These are phyloP conservation scores for Centrapalus pauciflorus DNA, from an alignment of 129 eudicot genomes.

Conservation along the genomic window DNA sequence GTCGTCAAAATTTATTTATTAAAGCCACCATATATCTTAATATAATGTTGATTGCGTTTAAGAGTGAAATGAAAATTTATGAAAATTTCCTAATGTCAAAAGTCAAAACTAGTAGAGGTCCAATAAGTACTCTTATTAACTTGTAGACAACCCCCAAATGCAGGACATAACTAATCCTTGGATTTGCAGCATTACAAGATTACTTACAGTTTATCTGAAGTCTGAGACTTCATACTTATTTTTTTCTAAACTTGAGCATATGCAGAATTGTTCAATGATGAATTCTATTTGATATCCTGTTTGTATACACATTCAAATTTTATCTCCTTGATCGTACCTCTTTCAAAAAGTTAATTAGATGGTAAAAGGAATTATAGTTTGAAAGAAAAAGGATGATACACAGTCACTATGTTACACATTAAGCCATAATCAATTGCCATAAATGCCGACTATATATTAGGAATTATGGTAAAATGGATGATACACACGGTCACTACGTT, in stretches of 20 bases:
- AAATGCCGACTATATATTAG: no score
- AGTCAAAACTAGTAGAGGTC: background rate
- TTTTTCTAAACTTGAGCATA: background rate
- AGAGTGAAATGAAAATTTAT: background rate
- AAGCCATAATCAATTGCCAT: no score
- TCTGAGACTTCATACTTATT: background rate
- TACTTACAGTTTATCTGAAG: background rate
- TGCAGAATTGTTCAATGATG: background rate
- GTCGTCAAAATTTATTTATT: background rate
- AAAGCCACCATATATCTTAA: background rate
- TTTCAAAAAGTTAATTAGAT: background rate
- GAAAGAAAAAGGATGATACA: no score
- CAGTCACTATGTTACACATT: background rate
- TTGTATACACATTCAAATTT: background rate
- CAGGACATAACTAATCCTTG: no score
- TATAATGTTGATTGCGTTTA: background rate
- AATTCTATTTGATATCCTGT: slow-evolving; percentile 1
- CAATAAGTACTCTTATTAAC: no score
- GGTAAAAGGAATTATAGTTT: no score
- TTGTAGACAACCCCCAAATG: no score
- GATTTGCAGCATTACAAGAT: background rate
- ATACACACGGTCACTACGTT: no score
- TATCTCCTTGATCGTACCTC: background rate
- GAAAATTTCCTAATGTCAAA: background rate
- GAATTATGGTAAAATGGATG: no score